Evolutionary conservation across 2,329 filamentous ascomycete genomes (phyloP).

Genomic region (Colletotrichum eleusines): DNA sequence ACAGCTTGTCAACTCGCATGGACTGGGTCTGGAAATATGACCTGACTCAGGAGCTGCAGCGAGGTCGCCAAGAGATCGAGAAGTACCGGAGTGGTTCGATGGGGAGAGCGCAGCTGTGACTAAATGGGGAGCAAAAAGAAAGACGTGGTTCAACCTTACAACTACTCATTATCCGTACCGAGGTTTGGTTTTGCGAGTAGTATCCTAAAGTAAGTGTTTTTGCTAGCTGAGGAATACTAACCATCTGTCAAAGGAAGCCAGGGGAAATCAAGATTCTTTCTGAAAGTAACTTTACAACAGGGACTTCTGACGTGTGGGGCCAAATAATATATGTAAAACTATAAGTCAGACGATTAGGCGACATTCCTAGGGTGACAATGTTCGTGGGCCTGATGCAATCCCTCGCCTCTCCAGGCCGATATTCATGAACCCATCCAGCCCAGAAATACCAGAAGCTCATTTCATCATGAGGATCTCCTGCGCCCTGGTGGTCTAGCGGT

Average conservation of each 20-base stretch:
- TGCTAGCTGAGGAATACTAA: not conserved
- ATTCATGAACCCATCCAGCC: not conserved
- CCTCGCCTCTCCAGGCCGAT: not conserved
- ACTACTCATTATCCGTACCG: no score
- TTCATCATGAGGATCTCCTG: not conserved
- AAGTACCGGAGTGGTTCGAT: not conserved
- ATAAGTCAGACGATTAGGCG: no score
- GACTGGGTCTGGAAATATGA: conserved; percentile 38
- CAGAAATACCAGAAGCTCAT: not conserved
- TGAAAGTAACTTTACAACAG: not conserved
- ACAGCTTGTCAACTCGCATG: conserved; percentile 26
- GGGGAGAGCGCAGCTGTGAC: conserved; percentile 24
- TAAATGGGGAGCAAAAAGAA: no score
- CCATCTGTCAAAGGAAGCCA: not conserved
- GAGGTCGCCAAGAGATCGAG: conserved; percentile 15
- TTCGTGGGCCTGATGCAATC: not conserved
- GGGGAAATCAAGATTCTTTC: not conserved
- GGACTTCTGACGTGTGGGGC: not conserved
- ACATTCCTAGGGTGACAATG: not conserved
- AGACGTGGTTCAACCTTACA: not conserved
- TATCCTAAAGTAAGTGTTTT: not conserved
- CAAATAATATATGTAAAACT: not conserved
- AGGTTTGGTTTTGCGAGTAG: not conserved
- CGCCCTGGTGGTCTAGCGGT: conserved; percentile 21
- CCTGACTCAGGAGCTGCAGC: conserved; percentile 25